These are phyloP conservation scores for Porphyrellus cyaneotinctus DNA, from an alignment of 768 basidiomycete species.

Conservation along the genomic window DNA sequence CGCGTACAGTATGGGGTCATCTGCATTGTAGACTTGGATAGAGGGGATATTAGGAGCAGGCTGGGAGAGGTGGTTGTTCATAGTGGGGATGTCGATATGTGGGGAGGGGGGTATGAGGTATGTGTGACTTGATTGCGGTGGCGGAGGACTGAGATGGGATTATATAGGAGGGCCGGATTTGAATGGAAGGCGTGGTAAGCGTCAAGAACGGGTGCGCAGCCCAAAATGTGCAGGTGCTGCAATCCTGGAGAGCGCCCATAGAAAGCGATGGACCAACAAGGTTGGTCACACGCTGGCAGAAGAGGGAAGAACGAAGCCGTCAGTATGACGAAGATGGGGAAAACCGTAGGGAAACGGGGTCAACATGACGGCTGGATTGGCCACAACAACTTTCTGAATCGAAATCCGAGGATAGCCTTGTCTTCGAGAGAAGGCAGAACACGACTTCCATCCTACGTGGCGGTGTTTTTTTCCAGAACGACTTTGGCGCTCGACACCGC, in stretches of 20 bases:
- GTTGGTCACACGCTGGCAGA: constrained; percentile 1
- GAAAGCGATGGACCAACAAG: not conserved
- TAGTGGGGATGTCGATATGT: not conserved
- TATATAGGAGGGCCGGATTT: constrained; percentile 19
- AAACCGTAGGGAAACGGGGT: not conserved
- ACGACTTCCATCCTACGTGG: constrained; percentile 1
- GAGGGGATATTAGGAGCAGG: constrained; percentile 12
- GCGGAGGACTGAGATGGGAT: not conserved
- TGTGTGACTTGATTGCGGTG: constrained; percentile 8
- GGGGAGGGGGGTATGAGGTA: not conserved
- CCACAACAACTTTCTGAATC: constrained; percentile 3
- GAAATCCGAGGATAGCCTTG: constrained; percentile 15
- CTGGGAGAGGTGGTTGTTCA: constrained; percentile 5
- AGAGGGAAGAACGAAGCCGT: not conserved
- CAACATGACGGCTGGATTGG: not conserved
- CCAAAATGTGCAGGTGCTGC: not conserved
- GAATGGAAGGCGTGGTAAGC: constrained; percentile 7
- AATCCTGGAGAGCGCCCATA: constrained; percentile 10
- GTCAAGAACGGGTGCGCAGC: constrained; percentile 3
- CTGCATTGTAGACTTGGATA: constrained; percentile 14
- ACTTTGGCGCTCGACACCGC: constrained; percentile 6
- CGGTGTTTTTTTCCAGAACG: constrained; percentile 20
- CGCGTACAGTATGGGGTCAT: constrained; percentile 16
- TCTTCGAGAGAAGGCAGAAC: not conserved
- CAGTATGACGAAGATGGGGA: constrained; percentile 4